Evolutionary conservation across 768 basidiomycete genomes (phyloP).

Genomic region (Leucocoprinus leucothites): DNA sequence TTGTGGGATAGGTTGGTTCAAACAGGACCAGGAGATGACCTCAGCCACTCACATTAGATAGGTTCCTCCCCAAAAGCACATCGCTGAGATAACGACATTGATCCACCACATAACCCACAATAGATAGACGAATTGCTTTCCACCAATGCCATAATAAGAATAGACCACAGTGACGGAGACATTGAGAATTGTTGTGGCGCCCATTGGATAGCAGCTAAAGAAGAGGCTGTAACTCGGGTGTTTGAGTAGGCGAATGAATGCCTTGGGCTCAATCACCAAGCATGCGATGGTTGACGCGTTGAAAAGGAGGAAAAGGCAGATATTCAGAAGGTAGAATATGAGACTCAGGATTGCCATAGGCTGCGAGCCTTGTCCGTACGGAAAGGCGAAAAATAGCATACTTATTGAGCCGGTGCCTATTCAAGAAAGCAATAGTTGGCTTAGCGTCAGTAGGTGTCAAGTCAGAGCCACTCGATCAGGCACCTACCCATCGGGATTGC

Average conservation of each 20-base stretch:
- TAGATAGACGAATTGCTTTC: constrained; percentile 46
- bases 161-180: constrained; percentile 45
- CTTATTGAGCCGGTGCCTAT: constrained; percentile 50
- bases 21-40: background rate
- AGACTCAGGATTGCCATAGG: constrained; percentile 37
- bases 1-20: background rate
- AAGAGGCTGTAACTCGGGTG: constrained; percentile 46
- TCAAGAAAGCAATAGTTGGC: background rate
- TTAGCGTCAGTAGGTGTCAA: background rate
- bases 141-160: constrained; percentile 43
- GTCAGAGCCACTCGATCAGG: background rate
- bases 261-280: constrained; percentile 51
- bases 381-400: constrained; percentile 54
- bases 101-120: constrained; percentile 73
- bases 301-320: constrained; percentile 51
- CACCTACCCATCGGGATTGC: constrained; percentile 41
- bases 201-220: constrained; percentile 56
- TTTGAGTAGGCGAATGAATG: constrained; percentile 35
- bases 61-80: constrained; percentile 59
- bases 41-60: constrained; percentile 59
- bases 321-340: constrained; percentile 57
- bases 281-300: constrained; percentile 40
- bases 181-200: constrained; percentile 53
- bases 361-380: constrained; percentile 42
- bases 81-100: constrained; percentile 50